Evolutionary conservation across 177 flowering plant genomes (phyloP), one percentile per base, ranked within the genome.

Genomic region (Telopea speciosissima): DNA sequence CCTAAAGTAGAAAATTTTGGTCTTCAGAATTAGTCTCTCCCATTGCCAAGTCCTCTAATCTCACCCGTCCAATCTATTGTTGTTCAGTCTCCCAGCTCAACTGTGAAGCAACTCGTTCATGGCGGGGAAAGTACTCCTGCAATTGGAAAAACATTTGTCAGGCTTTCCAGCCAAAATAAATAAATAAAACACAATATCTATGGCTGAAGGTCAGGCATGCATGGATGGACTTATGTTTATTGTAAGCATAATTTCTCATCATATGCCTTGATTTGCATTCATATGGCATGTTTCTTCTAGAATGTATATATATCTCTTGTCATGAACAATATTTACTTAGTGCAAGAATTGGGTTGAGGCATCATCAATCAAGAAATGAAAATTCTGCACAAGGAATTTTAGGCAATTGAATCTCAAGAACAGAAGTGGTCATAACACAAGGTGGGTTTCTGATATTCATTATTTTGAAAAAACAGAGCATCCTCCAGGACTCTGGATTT

Each of bases 81-180:
- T 85, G 88, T 74, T 90, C 99, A 69, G 74, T 87, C 83, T 92
- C 97, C 98, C 99, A 94, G 83, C 81, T 88, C 81, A 83, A 73
- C 77, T 89, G 88, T 11, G 97, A 80, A 40, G 90, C 91, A 66
- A 86, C 97, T 63, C 91, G 72, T 76, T 92, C 94, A 69, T 92
- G 97, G 75, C 88, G 79, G 1, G 97, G 97, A n/a, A 81, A 82
- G 70, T 94, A 94, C 65, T 92, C 99, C 99, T 94, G 71, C 9
- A 56, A 45, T 22, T 68, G 12, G 22, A 42, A 69, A 9, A 69
- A 17, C 23, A 5, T 23, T 60, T 60, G 9, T 44, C 11, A 26
- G 0, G 8, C 40, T 10, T 9, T 12, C 7, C 5, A 42, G 6
- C 4, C 12, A 42, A 10, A n/a, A n/a, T n/a, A n/a, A n/a, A n/a